phyloP scores from a whole-genome alignment of 768 basidiomycete genomes.

The Naganishia vishniacii region DNA sequence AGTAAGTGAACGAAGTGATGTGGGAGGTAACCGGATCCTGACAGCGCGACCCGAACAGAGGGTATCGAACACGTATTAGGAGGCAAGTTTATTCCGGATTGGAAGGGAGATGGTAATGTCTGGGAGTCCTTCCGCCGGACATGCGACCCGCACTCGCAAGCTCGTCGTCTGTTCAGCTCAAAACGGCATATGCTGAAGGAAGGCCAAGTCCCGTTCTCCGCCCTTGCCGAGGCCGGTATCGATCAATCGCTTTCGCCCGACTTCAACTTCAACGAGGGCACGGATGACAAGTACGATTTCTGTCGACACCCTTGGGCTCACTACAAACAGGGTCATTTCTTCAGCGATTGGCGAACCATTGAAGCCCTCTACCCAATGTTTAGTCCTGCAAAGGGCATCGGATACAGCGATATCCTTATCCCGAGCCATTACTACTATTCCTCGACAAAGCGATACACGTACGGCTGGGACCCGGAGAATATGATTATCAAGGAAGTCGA shows the following conservation, averaged over 20 bases:
- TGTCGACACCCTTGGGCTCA: constrained; percentile 77
- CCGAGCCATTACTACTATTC: constrained; percentile 96
- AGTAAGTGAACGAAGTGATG: constrained; percentile 37
- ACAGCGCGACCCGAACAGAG: constrained; percentile 48
- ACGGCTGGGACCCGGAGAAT: constrained; percentile 79
- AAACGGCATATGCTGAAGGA: constrained; percentile 54
- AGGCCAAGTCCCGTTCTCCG: constrained; percentile 45
- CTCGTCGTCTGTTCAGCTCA: constrained; percentile 76
- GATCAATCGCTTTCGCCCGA: constrained; percentile 51
- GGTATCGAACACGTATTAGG: constrained; percentile 60
- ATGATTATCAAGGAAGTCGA: constrained; percentile 70
- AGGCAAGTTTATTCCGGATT: constrained; percentile 69
- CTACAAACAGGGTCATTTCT: constrained; percentile 87
- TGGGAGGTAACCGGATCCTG: no score
- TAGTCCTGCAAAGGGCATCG: constrained; percentile 78
- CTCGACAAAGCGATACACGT: constrained; percentile 73
- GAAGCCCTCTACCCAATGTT: constrained; percentile 86
- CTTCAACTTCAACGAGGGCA: constrained; percentile 60
- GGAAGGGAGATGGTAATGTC: constrained; percentile 70
- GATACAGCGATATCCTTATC: constrained; percentile 84
- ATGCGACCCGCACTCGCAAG: constrained; percentile 69
- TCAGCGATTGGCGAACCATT: constrained; percentile 90
- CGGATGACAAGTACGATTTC: constrained; percentile 68
- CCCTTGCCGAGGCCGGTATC: constrained; percentile 49
- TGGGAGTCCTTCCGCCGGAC: constrained; percentile 96